Evolutionary conservation across 768 basidiomycete genomes (phyloP), one percentile per base, ranked within the genome.

Genomic region (Piloderma croceum): DNA sequence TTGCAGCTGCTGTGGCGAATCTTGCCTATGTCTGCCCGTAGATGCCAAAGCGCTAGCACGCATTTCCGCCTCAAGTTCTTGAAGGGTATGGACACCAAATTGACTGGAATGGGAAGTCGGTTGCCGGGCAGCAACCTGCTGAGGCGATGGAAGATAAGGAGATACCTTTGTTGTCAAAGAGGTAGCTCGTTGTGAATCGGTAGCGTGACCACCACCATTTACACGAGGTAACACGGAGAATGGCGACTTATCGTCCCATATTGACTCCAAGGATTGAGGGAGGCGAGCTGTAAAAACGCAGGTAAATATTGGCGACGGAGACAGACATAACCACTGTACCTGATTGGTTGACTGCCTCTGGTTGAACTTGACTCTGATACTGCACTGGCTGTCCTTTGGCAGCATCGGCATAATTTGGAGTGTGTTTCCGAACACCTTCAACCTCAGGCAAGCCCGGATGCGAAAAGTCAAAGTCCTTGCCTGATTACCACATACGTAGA

Each of bases 391-490:
- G 25, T 36, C 35, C 34, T 29, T 41, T n/a, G 34, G n/a, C n/a
- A n/a, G n/a, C n/a, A n/a, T n/a, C n/a, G n/a, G n/a, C n/a, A n/a
- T n/a, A n/a, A 33, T 5, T 29, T 31, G 46, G n/a, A 5, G 44
- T 44, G 11, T 47, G 25, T 25, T 44, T 22, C 5, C 47, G 25
- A 27, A 54, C 39, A 12, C 51, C 49, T 37, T 45, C 51, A 41
- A 57, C 55, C 38, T 61, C 55, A 38, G 58, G 60, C 39, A 71
- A 41, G 5, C 60, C 41, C 34, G 65, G 70, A 37, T 63, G 72
- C 15, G 82, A 68, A 62, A 93, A 96, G 68, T 94, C 89, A 58
- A 94, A 96, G 63, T 94, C 91, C 58, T 82, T 87, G 59, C 87
- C 91, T 92, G 47, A 38, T 37, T 36, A 49, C 5, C 41, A 47